Evolutionary conservation across 768 basidiomycete genomes (phyloP), one percentile per base, ranked within the genome.

Genomic region (Pulveroboletus sp.): DNA sequence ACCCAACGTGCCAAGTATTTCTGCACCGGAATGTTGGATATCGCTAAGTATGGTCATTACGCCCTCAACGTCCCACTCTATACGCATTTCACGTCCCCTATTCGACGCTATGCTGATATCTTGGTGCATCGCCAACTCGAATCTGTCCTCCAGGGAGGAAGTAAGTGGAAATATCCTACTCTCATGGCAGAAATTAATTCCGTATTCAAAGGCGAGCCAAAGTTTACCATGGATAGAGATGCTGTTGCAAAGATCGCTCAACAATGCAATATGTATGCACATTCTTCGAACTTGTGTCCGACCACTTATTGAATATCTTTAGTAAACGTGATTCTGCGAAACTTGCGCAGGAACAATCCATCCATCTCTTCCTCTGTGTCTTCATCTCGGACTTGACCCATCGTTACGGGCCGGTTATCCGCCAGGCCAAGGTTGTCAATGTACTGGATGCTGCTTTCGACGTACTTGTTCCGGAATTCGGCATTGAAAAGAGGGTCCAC

Each of bases 391-490:
- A 98, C 63, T 79, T 99, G 27, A 97, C 97, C 20, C 82, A 91
- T 53, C 87, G 87, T 41, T 97, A 94, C 66, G 97, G 97, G 9
- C 93, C 97, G 35, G 97, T 99, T 50, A 73, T 97, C 51, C 89
- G 97, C 52, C 87, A 90, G 65, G 97, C 93, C n/a, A 87, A 84
- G 58, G 95, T 99, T 50, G 87, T 94, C 38, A 87, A 88, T 50
- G 95, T 99, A 27, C 78, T 97, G n/a, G 97, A 99, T 62, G 89
- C 92, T 43, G 97, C 97, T 2, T 98, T 97, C 60, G 97, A 99
- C 62, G 95, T 99, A 24, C 73, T 95, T 27, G 84, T 98, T 12
- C 89, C 92, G 35, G 97, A 98, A 67, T 98, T 98, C 64, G 92
- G 95, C 27, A 97, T 99, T 58, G 97, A 99, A 74, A 99, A 99